Base-by-base conservation (phyloP, 768 basidiomycete species). In the Hericium erinaceus region DNA sequence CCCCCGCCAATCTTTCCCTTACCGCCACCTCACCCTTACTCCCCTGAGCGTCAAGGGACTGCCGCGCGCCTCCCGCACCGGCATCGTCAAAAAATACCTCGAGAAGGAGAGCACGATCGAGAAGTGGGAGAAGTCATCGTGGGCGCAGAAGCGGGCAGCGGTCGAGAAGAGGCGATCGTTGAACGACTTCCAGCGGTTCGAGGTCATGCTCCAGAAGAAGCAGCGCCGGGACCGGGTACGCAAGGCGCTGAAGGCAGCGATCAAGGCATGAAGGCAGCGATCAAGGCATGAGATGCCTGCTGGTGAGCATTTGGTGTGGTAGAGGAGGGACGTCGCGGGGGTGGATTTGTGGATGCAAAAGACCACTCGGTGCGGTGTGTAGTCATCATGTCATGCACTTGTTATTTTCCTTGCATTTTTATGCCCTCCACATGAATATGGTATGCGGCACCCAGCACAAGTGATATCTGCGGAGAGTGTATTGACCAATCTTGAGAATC, bases 131-230 rank as follows among this genome's bases (percentile, higher is more conserved):
- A 82, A 80, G 67, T 88, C 88, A 20, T 65, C 78, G 5, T 98
- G 94, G 95, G 92, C 92, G 58, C 83, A 91, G 77, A 92, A 84
- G 77, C 83, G 90, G 53, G 80, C 80, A 46, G 86, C 90, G 12
- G 71, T 81, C 55, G 78, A 86, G 74, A 82, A 80, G 72, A 81
- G 94, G 68, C 80, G 86, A 73, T 75, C 78, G 68, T 69, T 92
- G 58, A 87, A 83, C 73, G 95, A 99, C 77, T 98, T 98, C 72
- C 90, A 84, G 60, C 84, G 95, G 56, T 98, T 98, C 78, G 72
- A 80, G 65, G 83, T 95, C 60, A 84, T 91, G 83, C 67, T 97
- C 65, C 81, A 82, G 60, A 97, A 98, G 87, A 94, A 91, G 81
- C 77, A 80, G 69, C 78, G 93, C 70, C 76, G 90, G 63, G 92